Percentiles rank a stretch among this genome's conserved stretches.
Conservation (phyloP, 116 monocot genomes). For the Posidonia oceanica region DNA sequence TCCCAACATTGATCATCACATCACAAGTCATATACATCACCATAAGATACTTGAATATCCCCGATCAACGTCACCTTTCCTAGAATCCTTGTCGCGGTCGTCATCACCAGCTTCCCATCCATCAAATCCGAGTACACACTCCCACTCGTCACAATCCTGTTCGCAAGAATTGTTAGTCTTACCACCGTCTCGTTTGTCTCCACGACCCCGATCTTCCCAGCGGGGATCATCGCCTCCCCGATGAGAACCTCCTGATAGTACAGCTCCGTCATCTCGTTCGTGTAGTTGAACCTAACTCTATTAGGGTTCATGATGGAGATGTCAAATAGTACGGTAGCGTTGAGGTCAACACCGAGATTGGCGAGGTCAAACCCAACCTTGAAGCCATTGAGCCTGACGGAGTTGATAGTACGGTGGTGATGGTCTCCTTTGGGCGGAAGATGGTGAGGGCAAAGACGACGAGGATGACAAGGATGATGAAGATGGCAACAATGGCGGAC, state of each 20-base stretch:
- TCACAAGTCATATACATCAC: constrained; percentile 57
- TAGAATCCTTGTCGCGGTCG: constrained; percentile 36
- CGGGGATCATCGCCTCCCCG: constrained; percentile 53
- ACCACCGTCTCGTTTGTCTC: constrained; percentile 25
- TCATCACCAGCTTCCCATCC: constrained; percentile 32
- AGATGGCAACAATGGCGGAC: neutral
- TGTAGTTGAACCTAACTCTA: constrained; percentile 54
- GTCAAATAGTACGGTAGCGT: constrained; percentile 16
- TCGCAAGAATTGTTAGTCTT: too few species aligned
- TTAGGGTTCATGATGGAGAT: constrained; percentile 33
- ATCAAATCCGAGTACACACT: constrained; percentile 44
- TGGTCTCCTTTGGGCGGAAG: constrained; percentile 16
- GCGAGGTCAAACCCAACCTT: too few species aligned
- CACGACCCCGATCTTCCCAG: constrained; percentile 39
- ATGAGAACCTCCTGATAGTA: constrained; percentile 37
- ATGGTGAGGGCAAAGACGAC: too few species aligned
- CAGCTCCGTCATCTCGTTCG: constrained; percentile 36
- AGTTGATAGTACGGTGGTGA: constrained; percentile 13
- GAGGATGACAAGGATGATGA: too few species aligned
- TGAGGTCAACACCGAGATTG: too few species aligned
- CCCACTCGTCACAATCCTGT: too few species aligned
- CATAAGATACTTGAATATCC: constrained; percentile 43
- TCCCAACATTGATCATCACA: constrained; percentile 25
- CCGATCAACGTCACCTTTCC: constrained; percentile 48
- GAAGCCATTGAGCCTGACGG: constrained; percentile 14